Conservation (phyloP, 345 rosid genomes). For the Erodium maritimum region DNA sequence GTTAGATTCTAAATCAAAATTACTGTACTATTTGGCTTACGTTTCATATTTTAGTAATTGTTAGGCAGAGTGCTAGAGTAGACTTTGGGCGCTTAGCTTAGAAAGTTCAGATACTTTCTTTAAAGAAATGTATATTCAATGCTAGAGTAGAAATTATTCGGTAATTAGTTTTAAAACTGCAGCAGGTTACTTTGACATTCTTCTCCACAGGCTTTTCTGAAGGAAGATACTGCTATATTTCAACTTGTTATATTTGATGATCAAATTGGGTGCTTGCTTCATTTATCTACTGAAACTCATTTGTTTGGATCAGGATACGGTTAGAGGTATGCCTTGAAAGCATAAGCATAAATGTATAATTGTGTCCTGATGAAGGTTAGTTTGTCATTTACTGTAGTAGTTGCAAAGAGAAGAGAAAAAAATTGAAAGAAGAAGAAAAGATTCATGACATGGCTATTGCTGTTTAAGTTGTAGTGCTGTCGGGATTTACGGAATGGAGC, state of each 20-base stretch:
- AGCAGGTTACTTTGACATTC: conserved; percentile 52
- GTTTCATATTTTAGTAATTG: too few species aligned
- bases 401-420: conserved; percentile 3
- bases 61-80: too few species aligned
- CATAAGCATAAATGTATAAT: conserved; percentile 28
- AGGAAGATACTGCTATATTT: conserved; percentile 78
- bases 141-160: conserved; percentile 13
- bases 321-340: conserved; percentile 80
- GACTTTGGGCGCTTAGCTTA: too few species aligned
- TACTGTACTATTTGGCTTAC: too few species aligned
- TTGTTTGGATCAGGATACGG: conserved; percentile 72
- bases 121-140: too few species aligned
- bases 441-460: not conserved
- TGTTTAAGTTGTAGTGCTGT: not conserved
- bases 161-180: conserved; percentile 51
- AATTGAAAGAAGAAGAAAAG: conserved; percentile 7
- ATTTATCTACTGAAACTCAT: conserved; percentile 55
- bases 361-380: conserved; percentile 47
- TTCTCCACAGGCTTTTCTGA: conserved; percentile 75
- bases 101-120: not conserved
- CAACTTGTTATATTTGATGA: conserved; percentile 59
- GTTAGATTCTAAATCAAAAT: too few species aligned
- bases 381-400: conserved; percentile 31
- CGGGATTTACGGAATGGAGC: not conserved
- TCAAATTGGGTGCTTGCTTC: conserved; percentile 48